Base-by-base conservation (phyloP, 2,329 filamentous ascomycete genomes). In the Fusarium sambucinum region DNA sequence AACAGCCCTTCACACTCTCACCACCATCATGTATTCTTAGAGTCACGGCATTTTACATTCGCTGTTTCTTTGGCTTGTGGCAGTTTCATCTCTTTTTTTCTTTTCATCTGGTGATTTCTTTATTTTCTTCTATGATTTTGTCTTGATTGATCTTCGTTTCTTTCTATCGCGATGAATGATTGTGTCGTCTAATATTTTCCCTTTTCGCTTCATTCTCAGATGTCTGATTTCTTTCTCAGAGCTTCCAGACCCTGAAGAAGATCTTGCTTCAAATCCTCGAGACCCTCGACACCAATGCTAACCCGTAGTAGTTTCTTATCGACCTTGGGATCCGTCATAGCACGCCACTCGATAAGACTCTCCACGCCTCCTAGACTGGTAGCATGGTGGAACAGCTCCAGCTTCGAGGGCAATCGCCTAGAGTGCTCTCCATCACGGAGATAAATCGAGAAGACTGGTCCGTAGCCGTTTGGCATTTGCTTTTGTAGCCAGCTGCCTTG, bases 331-430 rank as follows among this genome's bases (percentile, higher is more conserved):
- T 99, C 96, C 61, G 89, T 90, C 93, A 99, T 96, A 47, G 91
- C 88, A 61, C 96, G 86, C 96, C 96, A 99, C 85, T 99, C 96
- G 72, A 99, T 94, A 82, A 98, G 80, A 75, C 93, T 96, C 86
- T 98, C 96, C 12, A 98, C 93, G 6, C 96, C 95, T 4, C 96
- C 96, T 29, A 98, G 80, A 78, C 92, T 96, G 4, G 96, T 99
- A 8, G 96, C 96, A 79, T 99, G 96, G 73, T 97, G 93, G 82
- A 98, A 98, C 44, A 97, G 85, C 4, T 84, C 77, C 77, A 98
- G 80, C 78, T 92, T 92, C 74, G 90, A 92, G 5, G 96, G 96
- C 67, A 99, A 80, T 30, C 82, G 79, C 69, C 85, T 87, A 5
- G 96, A 94, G 52, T 86, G 76, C 1, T 83, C 80, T 63, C 86